Conservation (phyloP, 2,329 filamentous ascomycete species). For the Hymenoscyphus occultus region DNA sequence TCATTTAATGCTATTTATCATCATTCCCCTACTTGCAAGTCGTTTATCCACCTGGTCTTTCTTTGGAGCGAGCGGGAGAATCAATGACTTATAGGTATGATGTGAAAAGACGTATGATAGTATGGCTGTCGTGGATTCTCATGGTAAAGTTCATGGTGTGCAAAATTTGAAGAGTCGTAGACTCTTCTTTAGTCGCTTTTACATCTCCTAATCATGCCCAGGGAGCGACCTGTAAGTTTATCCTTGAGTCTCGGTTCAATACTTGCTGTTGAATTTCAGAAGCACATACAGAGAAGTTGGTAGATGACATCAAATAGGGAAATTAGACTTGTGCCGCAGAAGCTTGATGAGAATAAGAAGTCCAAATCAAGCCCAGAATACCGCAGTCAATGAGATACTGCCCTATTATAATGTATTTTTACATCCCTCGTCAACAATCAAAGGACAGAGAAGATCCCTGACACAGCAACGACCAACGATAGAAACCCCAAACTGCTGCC, state of each 20-base stretch:
- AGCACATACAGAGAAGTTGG: not conserved
- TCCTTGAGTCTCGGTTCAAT: not conserved
- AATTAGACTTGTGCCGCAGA: not conserved
- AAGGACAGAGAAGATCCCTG: not conserved
- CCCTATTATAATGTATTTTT: no score
- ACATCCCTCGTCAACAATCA: not conserved
- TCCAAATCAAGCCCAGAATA: no score
- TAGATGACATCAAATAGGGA: not conserved
- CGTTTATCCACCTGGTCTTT: not conserved
- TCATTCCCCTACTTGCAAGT: slow-evolving; percentile 5
- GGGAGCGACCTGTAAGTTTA: not conserved
- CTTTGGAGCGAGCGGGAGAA: not conserved
- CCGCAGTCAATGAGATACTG: no score
- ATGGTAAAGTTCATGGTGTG: not conserved
- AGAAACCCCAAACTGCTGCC: not conserved
- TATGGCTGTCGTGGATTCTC: not conserved
- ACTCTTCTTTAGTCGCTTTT: not conserved
- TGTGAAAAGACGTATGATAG: slow-evolving; percentile 36
- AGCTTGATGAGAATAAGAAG: no score
- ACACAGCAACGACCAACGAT: not conserved
- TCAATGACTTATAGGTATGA: not conserved
- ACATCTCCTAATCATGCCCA: not conserved
- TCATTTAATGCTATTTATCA: not conserved
- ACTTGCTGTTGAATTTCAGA: not conserved
- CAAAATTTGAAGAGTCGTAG: not conserved